Evolutionary conservation across 2,329 filamentous ascomycete species (phyloP).

Genomic region (Colletotrichum sp.): DNA sequence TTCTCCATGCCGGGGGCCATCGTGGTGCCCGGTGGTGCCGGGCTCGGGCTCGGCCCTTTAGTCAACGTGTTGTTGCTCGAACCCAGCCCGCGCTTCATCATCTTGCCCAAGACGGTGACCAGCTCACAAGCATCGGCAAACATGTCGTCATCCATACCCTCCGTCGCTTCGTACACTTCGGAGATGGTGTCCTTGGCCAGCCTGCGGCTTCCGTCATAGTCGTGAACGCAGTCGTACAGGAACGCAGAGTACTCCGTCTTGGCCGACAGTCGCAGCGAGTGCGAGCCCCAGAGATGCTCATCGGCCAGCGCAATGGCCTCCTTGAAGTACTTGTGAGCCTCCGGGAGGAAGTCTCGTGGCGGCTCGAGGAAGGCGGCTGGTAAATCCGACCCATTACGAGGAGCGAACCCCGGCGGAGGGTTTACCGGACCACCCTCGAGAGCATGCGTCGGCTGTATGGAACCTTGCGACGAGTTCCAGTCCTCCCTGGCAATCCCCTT

Average conservation of each 20-base stretch:
- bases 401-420: conserved; percentile 60
- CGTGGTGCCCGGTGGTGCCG: conserved; percentile 25
- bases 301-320: conserved; percentile 80
- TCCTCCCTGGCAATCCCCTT: conserved; percentile 53
- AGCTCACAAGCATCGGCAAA: conserved; percentile 91
- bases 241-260: conserved; percentile 94
- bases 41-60: conserved; percentile 36
- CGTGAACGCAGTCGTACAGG: conserved; percentile 89
- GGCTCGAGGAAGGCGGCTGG: conserved; percentile 74
- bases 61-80: conserved; percentile 37
- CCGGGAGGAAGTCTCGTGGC: conserved; percentile 79
- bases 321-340: conserved; percentile 81
- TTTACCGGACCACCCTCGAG: conserved; percentile 65
- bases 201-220: conserved; percentile 75
- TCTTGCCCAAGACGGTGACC: conserved; percentile 83
- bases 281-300: conserved; percentile 79
- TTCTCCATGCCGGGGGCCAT: conserved; percentile 46
- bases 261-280: conserved; percentile 86
- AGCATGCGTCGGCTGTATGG: conserved; percentile 53
- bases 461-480: conserved; percentile 45
- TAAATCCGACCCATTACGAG: conserved; percentile 32
- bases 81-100: conserved; percentile 78
- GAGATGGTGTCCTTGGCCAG: conserved; percentile 84
- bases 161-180: conserved; percentile 88
- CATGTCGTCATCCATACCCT: conserved; percentile 94